Conservation (phyloP, 441 rosid genomes). For the Jatropha podagrica region DNA sequence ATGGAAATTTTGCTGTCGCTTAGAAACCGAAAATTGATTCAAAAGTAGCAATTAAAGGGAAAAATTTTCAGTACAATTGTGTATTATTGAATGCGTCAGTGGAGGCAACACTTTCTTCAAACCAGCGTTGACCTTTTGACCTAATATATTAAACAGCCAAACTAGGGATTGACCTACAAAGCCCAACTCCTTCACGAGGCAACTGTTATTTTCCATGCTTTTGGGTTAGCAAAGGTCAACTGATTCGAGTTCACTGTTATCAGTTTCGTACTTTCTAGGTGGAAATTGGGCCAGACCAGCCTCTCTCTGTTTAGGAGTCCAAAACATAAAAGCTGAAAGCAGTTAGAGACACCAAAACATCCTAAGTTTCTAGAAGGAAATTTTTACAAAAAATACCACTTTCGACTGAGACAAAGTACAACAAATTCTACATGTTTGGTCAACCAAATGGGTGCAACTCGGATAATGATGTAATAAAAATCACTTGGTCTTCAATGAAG, state of each 20-base stretch:
- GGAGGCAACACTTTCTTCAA: too few species aligned
- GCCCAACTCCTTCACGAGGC: too few species aligned
- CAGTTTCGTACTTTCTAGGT: background rate
- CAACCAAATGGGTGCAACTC: background rate
- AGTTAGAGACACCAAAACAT: background rate
- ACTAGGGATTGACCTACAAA: too few species aligned
- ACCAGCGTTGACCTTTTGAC: too few species aligned
- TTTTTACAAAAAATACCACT: background rate
- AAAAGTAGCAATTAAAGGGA: too few species aligned
- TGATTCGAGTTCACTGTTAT: background rate
- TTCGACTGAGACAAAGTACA: constrained; percentile 1
- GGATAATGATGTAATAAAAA: background rate
- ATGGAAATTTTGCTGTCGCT: background rate
- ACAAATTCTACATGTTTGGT: constrained; percentile 9
- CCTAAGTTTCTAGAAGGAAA: background rate
- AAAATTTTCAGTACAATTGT: background rate
- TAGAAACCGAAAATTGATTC: too few species aligned
- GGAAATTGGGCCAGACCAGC: background rate
- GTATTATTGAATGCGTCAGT: background rate
- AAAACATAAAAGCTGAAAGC: too few species aligned
- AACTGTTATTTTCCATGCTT: too few species aligned
- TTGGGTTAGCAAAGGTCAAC: background rate
- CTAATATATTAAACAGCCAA: too few species aligned
- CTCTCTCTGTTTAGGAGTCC: too few species aligned
- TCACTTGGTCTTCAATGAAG: constrained; percentile 14